A percentile compares a stretch with the other conserved stretches of the same genome.
Conservation (phyloP, 345 rosid genomes). For the Clausena lansium region DNA sequence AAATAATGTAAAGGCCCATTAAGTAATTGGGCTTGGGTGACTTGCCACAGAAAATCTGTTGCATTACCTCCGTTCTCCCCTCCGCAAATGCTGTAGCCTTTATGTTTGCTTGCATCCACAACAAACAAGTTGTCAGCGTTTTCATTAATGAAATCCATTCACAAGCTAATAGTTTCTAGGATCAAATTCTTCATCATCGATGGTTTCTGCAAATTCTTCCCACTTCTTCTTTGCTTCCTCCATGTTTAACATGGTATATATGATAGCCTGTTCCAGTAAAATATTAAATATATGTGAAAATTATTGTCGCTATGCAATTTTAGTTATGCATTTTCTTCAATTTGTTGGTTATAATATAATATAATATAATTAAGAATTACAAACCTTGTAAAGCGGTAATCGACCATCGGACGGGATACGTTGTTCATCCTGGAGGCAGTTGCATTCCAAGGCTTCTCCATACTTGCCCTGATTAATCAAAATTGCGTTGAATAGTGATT, state of each 20-base stretch:
- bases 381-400: constrained; percentile 41
- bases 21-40: background rate
- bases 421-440: constrained; percentile 22
- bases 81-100: no score
- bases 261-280: constrained; percentile 28
- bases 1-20: background rate
- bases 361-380: no score
- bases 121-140: no score
- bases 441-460: constrained; percentile 25
- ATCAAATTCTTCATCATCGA: constrained; percentile 13
- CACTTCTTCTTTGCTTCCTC: constrained; percentile 33
- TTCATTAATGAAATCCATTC: background rate
- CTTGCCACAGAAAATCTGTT: background rate
- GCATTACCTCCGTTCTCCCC: no score
- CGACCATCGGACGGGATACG: constrained; percentile 32
- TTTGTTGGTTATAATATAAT: no score
- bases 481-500: background rate
- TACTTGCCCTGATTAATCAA: constrained; percentile 37
- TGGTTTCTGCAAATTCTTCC: constrained; percentile 28
- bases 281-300: background rate
- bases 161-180: background rate
- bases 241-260: constrained; percentile 36
- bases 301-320: background rate
- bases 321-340: no score
- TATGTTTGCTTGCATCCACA: no score